These are phyloP conservation scores for Chaetomiaceae sp. DNA, from an alignment of 2,329 filamentous ascomycete species.

Conservation along the genomic window DNA sequence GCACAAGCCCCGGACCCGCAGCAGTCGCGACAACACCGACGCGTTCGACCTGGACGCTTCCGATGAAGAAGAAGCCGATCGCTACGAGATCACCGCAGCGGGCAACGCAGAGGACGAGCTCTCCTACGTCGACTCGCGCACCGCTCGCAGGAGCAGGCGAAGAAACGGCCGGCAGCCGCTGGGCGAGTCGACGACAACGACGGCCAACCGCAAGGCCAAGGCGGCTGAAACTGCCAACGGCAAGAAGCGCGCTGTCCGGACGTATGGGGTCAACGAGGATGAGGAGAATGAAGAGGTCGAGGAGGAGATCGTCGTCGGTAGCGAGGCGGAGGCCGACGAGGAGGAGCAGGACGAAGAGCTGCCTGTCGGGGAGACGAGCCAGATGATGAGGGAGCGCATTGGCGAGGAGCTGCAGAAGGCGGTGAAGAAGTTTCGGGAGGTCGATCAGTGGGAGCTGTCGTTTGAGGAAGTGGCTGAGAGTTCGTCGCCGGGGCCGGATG, in stretches of 20 bases:
- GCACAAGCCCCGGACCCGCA: slow-evolving; percentile 29
- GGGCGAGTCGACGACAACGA: slow-evolving; percentile 12
- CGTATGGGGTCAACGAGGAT: slow-evolving; percentile 49
- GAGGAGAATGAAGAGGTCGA: slow-evolving; percentile 49
- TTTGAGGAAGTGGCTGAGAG: slow-evolving; percentile 58
- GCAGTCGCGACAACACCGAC: slow-evolving; percentile 30
- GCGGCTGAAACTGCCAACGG: slow-evolving; percentile 8
- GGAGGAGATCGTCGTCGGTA: slow-evolving; percentile 24
- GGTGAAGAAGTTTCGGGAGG: slow-evolving; percentile 59
- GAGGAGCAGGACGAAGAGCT: slow-evolving; percentile 33
- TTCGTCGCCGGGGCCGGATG: slow-evolving; percentile 44
- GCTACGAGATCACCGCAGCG: slow-evolving; percentile 33
- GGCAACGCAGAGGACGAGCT: slow-evolving; percentile 53
- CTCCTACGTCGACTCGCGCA: slow-evolving; percentile 35
- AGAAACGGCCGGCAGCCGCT: slow-evolving; percentile 28
- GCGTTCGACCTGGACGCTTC: slow-evolving; percentile 38
- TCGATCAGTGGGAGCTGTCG: slow-evolving; percentile 62
- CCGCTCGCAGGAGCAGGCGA: slow-evolving; percentile 30
- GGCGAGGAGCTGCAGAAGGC: slow-evolving; percentile 51
- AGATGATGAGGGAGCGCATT: slow-evolving; percentile 27
- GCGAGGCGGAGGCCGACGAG: slow-evolving; percentile 21
- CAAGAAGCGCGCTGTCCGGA: slow-evolving; percentile 28
- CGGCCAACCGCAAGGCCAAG: slow-evolving; percentile 25
- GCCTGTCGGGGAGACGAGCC: slow-evolving; percentile 17
- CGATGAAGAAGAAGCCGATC: slow-evolving; percentile 44